These are phyloP conservation scores for Colletotrichum endophyticum DNA, from an alignment of 2,329 filamentous ascomycete genomes.

Conservation along the genomic window DNA sequence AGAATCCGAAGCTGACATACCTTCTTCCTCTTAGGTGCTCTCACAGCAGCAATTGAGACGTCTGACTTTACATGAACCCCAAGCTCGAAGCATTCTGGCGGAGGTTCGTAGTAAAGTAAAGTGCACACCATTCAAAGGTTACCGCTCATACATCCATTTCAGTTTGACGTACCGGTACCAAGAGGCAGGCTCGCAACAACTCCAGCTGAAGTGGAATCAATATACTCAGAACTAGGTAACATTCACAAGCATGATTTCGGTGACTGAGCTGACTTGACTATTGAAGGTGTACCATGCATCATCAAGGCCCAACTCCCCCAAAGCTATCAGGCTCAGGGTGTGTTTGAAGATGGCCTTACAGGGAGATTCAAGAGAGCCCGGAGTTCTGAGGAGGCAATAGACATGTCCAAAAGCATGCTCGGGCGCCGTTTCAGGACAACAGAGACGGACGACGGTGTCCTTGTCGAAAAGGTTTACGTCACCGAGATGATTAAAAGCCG, in stretches of 20 bases:
- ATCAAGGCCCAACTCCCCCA: constrained; percentile 22
- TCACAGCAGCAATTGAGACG: not conserved
- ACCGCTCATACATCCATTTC: not conserved
- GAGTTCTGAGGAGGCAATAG: constrained; percentile 17
- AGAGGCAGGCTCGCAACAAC: constrained; percentile 25
- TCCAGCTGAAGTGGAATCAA: constrained; percentile 23
- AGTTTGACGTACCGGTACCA: constrained; percentile 31
- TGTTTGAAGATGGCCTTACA: not conserved
- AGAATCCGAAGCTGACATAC: not conserved
- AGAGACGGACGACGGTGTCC: not conserved
- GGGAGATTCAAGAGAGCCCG: not conserved
- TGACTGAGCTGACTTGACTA: not conserved
- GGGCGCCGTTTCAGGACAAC: not conserved
- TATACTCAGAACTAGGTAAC: constrained; percentile 28
- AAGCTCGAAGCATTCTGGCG: not conserved
- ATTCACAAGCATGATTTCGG: not conserved
- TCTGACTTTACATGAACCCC: not conserved
- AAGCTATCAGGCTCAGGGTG: not conserved
- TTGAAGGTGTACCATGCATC: constrained; percentile 25
- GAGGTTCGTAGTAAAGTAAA: not conserved
- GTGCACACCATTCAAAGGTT: not conserved
- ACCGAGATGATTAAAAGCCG: constrained; percentile 33
- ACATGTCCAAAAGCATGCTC: constrained; percentile 26
- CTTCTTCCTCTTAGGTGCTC: not conserved
- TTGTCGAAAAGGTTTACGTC: constrained; percentile 39